phyloP scores from a whole-genome alignment of 805 yeast species.

The Candida vaughaniae region DNA sequence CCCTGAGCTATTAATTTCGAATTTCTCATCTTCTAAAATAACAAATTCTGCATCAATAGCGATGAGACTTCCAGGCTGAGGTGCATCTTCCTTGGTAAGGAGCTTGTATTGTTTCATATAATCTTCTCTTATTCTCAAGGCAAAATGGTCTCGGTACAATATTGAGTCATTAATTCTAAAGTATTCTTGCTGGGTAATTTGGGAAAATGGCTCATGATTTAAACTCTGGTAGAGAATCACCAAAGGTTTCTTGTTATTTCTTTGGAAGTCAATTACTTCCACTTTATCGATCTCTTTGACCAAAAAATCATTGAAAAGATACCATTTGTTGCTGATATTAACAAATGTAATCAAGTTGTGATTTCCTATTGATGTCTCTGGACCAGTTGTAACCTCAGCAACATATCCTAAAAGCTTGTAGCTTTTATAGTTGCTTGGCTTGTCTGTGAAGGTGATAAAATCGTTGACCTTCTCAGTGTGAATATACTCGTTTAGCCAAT shows the following conservation, averaged over 20 bases:
- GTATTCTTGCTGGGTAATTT: conserved; percentile 24
- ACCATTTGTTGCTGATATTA: conserved; percentile 62
- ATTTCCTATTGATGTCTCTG: conserved; percentile 34
- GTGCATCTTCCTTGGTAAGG: conserved; percentile 69
- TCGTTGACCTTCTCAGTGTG: conserved; percentile 4
- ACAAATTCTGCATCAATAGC: conserved; percentile 99
- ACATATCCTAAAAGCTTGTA: conserved; percentile 71
- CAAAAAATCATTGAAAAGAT: conserved; percentile 85
- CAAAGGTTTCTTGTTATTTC: conserved; percentile 84
- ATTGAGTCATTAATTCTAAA: conserved; percentile 54
- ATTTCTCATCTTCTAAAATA: conserved; percentile 69
- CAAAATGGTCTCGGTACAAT: conserved; percentile 72
- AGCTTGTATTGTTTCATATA: conserved; percentile 63
- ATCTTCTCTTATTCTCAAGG: conserved; percentile 60
- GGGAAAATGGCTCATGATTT: conserved; percentile 37
- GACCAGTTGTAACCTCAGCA: conserved; percentile 58
- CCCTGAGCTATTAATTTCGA: conserved; percentile 77
- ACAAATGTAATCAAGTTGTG: conserved; percentile 64
- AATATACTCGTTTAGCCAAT: conserved; percentile 12
- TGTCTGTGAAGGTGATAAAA: conserved; percentile 6
- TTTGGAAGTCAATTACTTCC: conserved; percentile 72
- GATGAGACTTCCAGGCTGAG: conserved; percentile 69
- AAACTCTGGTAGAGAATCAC: conserved; percentile 60
- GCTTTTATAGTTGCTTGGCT: conserved; percentile 28
- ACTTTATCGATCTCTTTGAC: conserved; percentile 71